phyloP scores from a whole-genome alignment of 2,329 filamentous ascomycete genomes.

The Rutstroemia sp. region DNA sequence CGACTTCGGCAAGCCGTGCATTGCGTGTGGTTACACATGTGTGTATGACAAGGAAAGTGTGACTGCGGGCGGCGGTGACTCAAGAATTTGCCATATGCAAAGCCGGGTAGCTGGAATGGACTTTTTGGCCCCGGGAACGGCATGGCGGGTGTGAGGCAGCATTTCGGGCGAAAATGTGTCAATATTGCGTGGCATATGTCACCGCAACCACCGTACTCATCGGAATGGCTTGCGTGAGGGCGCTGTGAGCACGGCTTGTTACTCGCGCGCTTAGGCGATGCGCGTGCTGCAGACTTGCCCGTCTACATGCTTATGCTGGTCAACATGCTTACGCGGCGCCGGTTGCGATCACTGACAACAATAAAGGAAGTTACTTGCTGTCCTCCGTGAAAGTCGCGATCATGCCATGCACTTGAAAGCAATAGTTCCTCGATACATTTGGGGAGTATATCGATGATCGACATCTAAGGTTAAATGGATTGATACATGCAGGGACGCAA shows the following conservation, averaged over 20 bases:
- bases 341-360: not conserved
- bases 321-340: not conserved
- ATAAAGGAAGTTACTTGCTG: not conserved
- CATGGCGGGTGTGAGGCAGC: not conserved
- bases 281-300: not conserved
- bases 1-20: too few species aligned
- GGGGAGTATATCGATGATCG: not conserved
- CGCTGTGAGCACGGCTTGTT: not conserved
- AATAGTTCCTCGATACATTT: not conserved
- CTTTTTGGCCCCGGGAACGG: not conserved
- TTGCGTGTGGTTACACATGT: too few species aligned
- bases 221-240: not conserved
- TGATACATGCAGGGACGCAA: not conserved
- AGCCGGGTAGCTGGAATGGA: not conserved
- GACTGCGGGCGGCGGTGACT: too few species aligned
- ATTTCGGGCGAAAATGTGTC: not conserved
- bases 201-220: not conserved
- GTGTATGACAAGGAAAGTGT: too few species aligned
- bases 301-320: not conserved
- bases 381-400: not conserved
- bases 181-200: not conserved
- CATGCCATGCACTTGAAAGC: not conserved
- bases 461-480: not conserved
- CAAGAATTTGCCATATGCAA: too few species aligned
- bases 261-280: not conserved